Base-by-base conservation (phyloP, 768 basidiomycete genomes). In the Leucocoprinus leucothites region DNA sequence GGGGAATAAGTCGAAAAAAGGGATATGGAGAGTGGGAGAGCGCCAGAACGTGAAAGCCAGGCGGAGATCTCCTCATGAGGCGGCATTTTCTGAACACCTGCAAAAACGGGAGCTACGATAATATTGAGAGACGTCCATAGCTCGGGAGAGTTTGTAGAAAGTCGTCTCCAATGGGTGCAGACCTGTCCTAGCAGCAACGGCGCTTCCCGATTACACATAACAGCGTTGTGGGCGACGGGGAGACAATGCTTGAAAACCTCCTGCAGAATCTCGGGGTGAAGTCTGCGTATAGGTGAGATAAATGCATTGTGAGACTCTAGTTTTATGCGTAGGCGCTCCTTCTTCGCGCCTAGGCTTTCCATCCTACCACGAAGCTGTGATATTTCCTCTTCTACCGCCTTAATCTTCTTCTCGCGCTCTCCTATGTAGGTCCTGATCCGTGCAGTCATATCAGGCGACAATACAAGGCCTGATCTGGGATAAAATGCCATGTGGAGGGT, bases 171-270 rank as follows among this genome's bases (percentile, higher is more conserved):
- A n/a, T 22, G 34, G 18, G 52, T 38, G 34, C 59, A 60, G n/a
- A 60, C 59, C 26, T 53, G 28, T 16, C 56, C 56, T 16, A 60
- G 44, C 9, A 53, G 16, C 16, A 60, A 11, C 1, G 59, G 59
- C n/a, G 59, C 59, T 38, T 57, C 56, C 18, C 48, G 48, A 16
- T 31, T 35, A 41, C 49, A 42, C 56, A 60, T 50, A 9, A 53
- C 56, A 8, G 59, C 40, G 46, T 57, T 60, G 28, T 48, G 47
- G 14, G 22, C 40, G 13, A 51, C 31, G 8, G 59, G 59, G 3
- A 60, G 59, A 36, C 59, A 60, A n/a, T 52, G 25, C 16, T 36
- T 24, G 42, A 61, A 61, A 5, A 58, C 57, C 14, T 53, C 47
- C 21, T 49, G 38, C 14, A 58, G 50, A 6, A 61, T 44, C 11